These are phyloP conservation scores for Peterozyma xylosa DNA, from an alignment of 805 yeast species.

Conservation along the genomic window DNA sequence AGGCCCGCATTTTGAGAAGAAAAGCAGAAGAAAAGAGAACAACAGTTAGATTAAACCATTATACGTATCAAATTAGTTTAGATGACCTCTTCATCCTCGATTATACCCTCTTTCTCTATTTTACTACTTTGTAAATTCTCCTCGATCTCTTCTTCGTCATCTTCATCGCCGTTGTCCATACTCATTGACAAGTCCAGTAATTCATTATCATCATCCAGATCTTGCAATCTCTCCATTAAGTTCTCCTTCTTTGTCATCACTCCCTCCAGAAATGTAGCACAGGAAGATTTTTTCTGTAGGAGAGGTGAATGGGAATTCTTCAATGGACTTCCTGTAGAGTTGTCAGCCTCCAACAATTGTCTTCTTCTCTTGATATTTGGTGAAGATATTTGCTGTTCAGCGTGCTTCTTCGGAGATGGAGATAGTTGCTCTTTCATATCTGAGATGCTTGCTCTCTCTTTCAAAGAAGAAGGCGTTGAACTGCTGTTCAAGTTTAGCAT, in stretches of 20 bases:
- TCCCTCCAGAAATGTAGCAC: no score
- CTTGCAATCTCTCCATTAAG: conserved; percentile 1
- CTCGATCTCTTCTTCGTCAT: background rate
- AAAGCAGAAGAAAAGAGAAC: no score
- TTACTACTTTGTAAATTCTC: conserved; percentile 1
- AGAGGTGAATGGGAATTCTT: no score
- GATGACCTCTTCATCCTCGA: no score
- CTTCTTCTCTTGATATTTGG: conserved; percentile 8
- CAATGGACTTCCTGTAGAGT: no score
- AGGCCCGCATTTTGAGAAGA: no score
- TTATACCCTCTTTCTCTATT: background rate
- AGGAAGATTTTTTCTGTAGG: no score
- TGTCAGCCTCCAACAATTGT: no score
- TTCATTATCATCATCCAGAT: background rate
- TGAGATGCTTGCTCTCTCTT: background rate
- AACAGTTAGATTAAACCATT: no score
- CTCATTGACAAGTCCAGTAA: conserved; percentile 3
- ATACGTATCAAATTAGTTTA: no score
- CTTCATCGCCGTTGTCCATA: background rate
- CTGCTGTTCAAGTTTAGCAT: no score
- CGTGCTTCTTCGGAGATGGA: background rate
- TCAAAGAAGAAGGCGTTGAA: background rate
- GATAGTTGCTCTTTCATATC: background rate
- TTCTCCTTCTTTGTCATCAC: no score
- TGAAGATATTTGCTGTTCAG: conserved; percentile 4